Conservation (phyloP, 2,329 filamentous ascomycete genomes). For the Apiospora pterosperma region DNA sequence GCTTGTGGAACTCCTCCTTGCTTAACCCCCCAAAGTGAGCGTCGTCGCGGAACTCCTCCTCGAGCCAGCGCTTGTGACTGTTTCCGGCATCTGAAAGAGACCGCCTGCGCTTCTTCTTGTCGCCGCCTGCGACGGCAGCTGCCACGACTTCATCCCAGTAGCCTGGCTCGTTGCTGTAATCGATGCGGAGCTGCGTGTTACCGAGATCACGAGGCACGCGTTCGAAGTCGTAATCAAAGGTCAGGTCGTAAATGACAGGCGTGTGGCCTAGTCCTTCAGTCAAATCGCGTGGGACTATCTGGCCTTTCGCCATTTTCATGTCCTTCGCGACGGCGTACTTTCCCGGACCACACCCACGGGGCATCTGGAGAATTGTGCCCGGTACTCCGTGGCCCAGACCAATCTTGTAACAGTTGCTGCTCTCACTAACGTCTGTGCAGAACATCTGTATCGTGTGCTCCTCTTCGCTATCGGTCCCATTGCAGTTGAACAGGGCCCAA, state of each 20-base stretch:
- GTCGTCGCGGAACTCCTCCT: background rate
- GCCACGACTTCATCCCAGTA: conserved; percentile 33
- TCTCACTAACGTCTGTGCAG: conserved; percentile 28
- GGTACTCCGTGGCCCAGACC: conserved; percentile 26
- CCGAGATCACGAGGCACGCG: conserved; percentile 24
- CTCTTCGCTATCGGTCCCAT: conserved; percentile 20
- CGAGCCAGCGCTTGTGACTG: conserved; percentile 6
- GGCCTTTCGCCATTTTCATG: conserved; percentile 10
- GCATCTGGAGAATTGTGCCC: conserved; percentile 36
- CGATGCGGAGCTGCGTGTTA: conserved; percentile 31
- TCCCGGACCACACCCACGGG: conserved; percentile 31
- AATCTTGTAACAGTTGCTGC: conserved; percentile 33
- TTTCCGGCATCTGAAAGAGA: conserved; percentile 8
- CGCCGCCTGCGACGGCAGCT: no score
- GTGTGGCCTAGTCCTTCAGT: conserved; percentile 15
- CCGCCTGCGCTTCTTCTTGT: conserved; percentile 17
- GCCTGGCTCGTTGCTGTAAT: conserved; percentile 30
- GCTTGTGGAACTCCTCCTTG: background rate
- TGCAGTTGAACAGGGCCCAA: conserved; percentile 38
- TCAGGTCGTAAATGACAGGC: conserved; percentile 27
- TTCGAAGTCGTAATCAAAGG: conserved; percentile 34
- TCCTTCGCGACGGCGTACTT: conserved; percentile 31
- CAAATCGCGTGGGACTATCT: background rate
- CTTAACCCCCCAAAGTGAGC: background rate
- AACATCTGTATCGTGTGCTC: conserved; percentile 30